Evolutionary conservation across 2,329 filamentous ascomycete genomes (phyloP), one percentile per base, ranked within the genome.

Genomic region (Microdochium nivale): DNA sequence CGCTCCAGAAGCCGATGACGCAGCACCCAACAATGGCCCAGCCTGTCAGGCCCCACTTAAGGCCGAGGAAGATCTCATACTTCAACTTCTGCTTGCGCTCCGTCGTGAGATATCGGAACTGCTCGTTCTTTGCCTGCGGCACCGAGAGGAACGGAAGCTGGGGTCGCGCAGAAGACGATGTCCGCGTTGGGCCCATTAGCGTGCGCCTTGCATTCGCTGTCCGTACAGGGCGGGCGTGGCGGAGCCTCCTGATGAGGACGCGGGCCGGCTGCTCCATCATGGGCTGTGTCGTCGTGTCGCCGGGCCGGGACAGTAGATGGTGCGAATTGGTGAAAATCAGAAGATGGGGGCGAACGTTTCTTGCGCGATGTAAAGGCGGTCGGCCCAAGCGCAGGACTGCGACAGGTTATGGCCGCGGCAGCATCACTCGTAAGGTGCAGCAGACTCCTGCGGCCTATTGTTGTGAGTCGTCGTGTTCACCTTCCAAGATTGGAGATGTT

Each of bases 41-140:
- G 40, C 88, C 67, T 25, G 80, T 76, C n/a, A 77, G 60, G 0
- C 79, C 84, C 65, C 82, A 89, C 57, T 87, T 88, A 30, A 84
- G 71, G 40, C 84, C 85, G 27, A 87, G 75, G 60, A 81, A 81
- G 47, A 88, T 74, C 60, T 92, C 87, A 56, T 86, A 77, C 56
- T 80, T 84, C 53, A 91, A 72, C 73, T 84, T 89, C 55, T 75
- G 72, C 57, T 82, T 86, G 55, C 83, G 82, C 64, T 90, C 86
- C 0, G 88, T 95, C n/a, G 87, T 90, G 54, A 95, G 79, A 55
- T 88, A 80, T 50, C 91, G 85, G 3, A 80, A 79, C 35, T 85
- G 72, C 44, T 81, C 74, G 27, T 75, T 65, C 43, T 68, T 58
- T 21, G 70, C 51, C 37, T 67, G 55, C 37, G 72, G 76, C 2